Evolutionary conservation across 2,329 filamentous ascomycete species (phyloP).

Genomic region (Alternaria triticina): DNA sequence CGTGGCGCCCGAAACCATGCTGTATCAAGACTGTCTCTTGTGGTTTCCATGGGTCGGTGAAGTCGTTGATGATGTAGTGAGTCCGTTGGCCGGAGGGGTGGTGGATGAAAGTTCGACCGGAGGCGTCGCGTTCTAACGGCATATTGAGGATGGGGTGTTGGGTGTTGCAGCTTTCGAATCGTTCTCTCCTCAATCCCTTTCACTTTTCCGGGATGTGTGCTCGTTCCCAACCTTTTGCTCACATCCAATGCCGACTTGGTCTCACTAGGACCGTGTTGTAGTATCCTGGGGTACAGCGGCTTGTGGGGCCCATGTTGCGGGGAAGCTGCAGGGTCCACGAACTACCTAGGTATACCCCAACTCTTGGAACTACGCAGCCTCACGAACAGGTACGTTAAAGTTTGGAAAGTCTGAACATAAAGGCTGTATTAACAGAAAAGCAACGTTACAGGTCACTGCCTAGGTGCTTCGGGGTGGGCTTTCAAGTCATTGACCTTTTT

Average conservation of each 20-base stretch:
- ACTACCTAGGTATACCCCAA: constrained; percentile 1
- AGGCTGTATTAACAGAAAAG: background rate
- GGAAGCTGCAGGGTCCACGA: constrained; percentile 1
- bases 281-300: background rate
- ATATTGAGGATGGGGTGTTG: constrained; percentile 7
- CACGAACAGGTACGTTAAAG: background rate
- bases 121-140: constrained; percentile 26
- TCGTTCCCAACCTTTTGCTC: background rate
- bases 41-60: constrained; percentile 42
- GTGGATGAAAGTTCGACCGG: constrained; percentile 34
- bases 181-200: background rate
- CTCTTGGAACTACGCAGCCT: background rate
- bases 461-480: background rate
- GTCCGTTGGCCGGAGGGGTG: constrained; percentile 41
- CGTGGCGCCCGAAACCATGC: constrained; percentile 46
- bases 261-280: background rate
- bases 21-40: constrained; percentile 46
- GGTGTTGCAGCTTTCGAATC: background rate
- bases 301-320: constrained; percentile 12
- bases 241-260: background rate
- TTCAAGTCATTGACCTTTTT: background rate
- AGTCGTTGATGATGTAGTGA: constrained; percentile 38
- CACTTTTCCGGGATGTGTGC: background rate
- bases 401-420: no score
- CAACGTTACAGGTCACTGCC: background rate